Conservation (phyloP, 179 eudicot genomes). For the Heliamphora pulchella region DNA sequence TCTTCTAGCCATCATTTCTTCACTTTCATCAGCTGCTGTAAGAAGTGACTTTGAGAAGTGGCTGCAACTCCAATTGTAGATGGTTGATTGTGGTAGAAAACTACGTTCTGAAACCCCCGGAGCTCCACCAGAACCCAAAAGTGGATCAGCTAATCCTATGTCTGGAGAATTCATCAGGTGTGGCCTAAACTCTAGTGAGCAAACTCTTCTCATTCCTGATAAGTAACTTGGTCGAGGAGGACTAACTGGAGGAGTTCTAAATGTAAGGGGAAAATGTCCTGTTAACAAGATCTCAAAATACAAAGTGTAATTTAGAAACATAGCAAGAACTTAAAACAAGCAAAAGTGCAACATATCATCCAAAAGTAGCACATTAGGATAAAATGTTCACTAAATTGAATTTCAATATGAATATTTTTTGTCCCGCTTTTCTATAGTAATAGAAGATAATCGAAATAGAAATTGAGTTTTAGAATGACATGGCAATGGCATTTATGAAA, state of each 20-base stretch:
- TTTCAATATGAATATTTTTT: too few relatives aligned
- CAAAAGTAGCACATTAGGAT: neutral
- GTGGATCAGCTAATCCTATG: slow-evolving; percentile 83
- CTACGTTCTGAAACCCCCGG: slow-evolving; percentile 64
- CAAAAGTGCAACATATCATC: neutral
- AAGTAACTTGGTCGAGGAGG: slow-evolving; percentile 82
- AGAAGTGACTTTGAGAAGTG: slow-evolving; percentile 92
- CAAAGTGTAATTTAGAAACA: neutral
- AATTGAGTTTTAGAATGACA: too few relatives aligned
- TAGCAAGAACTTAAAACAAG: neutral
- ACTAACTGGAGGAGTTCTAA: slow-evolving; percentile 97
- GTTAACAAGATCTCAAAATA: slow-evolving; percentile 22
- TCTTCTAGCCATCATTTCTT: slow-evolving; percentile 58
- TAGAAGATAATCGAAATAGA: too few relatives aligned
- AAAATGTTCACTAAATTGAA: too few relatives aligned
- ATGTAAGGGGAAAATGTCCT: slow-evolving; percentile 76
- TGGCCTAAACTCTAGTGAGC: slow-evolving; percentile 85
- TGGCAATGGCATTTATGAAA: too few relatives aligned
- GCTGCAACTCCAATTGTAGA: slow-evolving; percentile 92
- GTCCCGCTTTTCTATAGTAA: too few relatives aligned
- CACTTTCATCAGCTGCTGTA: slow-evolving; percentile 68
- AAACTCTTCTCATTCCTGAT: slow-evolving; percentile 84
- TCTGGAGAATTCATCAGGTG: slow-evolving; percentile 70
- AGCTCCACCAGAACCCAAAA: slow-evolving; percentile 57
- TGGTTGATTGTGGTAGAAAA: slow-evolving; percentile 86